A percentile compares a stretch with the other conserved stretches of the same genome.
Conservation (phyloP, 495 filamentous ascomycete genomes). For the Margaritispora aquatica region DNA sequence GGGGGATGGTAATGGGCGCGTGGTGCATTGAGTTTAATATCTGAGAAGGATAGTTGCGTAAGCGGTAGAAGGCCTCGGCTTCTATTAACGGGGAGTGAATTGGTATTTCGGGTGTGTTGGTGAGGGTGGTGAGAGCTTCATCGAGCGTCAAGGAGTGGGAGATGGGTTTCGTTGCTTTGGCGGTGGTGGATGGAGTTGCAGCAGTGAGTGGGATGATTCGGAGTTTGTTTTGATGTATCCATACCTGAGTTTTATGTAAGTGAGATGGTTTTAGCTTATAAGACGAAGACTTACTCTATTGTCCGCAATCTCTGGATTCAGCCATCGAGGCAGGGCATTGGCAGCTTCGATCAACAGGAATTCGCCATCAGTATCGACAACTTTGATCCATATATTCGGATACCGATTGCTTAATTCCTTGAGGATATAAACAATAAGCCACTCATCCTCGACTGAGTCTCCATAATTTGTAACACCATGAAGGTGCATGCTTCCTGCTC, state of each 20-base stretch:
- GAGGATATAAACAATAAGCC: conserved; percentile 91
- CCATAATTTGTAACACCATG: conserved; percentile 76
- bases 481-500: conserved; percentile 42
- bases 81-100: conserved; percentile 66
- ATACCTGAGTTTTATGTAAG: conserved; percentile 42
- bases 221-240: conserved; percentile 70
- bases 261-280: too few species aligned
- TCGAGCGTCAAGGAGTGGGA: conserved; percentile 44
- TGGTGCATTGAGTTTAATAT: conserved; percentile 68
- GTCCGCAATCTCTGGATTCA: conserved; percentile 84
- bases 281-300: conserved; percentile 66
- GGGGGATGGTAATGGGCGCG: conserved; percentile 63
- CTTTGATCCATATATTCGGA: conserved; percentile 70
- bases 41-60: conserved; percentile 73
- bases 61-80: conserved; percentile 82
- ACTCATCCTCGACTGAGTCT: conserved; percentile 94
- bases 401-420: conserved; percentile 70
- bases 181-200: conserved; percentile 23
- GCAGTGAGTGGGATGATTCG: conserved; percentile 58
- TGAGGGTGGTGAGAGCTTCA: conserved; percentile 55
- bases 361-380: conserved; percentile 86
- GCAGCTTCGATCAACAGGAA: conserved; percentile 95
- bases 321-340: conserved; percentile 77
- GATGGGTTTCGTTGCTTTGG: conserved; percentile 29
- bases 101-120: conserved; percentile 41